Evolutionary conservation across 345 rosid genomes (phyloP).

Genomic region (Citrus glauca): DNA sequence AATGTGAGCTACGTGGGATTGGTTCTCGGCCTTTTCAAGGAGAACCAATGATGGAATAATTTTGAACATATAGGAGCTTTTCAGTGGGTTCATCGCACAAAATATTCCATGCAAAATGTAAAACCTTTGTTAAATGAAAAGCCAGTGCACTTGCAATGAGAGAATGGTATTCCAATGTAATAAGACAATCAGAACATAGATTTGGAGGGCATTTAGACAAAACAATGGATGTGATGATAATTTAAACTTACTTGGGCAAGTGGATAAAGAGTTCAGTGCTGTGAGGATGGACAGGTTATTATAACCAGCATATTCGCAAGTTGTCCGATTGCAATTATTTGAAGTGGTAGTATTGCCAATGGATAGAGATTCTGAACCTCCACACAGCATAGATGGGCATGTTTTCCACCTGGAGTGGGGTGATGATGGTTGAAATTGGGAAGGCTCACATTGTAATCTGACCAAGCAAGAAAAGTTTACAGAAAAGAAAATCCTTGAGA

Average conservation of each 20-base stretch:
- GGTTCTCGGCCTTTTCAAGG: not conserved
- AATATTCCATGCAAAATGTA: not conserved
- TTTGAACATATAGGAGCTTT: not conserved
- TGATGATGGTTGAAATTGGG: slow-evolving; percentile 21
- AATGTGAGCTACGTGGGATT: not conserved
- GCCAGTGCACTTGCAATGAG: not conserved
- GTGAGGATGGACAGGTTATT: slow-evolving; percentile 39
- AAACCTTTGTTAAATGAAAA: not conserved
- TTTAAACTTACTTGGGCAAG: slow-evolving; percentile 41
- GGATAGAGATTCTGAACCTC: slow-evolving; percentile 25
- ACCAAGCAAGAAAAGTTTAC: slow-evolving; percentile 6
- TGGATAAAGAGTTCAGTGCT: slow-evolving; percentile 23
- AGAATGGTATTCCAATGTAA: not conserved
- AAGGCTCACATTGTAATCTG: slow-evolving; percentile 71
- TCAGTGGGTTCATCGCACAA: not conserved
- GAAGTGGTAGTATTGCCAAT: slow-evolving; percentile 41
- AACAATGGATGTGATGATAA: not conserved
- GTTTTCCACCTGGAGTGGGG: slow-evolving; percentile 18
- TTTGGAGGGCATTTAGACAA: not conserved
- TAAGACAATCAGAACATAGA: not conserved
- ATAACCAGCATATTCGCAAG: slow-evolving; percentile 74
- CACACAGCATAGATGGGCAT: slow-evolving; percentile 61
- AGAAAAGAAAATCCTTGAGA: not conserved
- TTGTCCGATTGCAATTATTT: slow-evolving; percentile 33
- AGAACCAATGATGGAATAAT: not conserved